Evolutionary conservation across 495 filamentous ascomycete species (phyloP).

Genomic region (Mycothermus thermophilus): DNA sequence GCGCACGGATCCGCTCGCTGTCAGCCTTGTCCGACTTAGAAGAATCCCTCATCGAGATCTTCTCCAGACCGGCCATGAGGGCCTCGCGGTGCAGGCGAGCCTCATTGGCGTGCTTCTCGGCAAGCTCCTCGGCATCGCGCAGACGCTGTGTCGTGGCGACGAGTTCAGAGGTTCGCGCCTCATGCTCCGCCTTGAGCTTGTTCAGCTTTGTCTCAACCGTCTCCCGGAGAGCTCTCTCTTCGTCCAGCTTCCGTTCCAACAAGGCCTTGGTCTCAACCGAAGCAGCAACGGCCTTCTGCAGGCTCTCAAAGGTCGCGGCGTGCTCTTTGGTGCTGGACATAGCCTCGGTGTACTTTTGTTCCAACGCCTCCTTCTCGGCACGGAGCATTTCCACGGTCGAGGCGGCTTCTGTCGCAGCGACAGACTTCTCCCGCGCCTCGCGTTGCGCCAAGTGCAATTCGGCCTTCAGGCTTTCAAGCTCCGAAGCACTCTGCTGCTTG

Average conservation of each 20-base stretch:
- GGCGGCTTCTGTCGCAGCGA: slow-evolving; percentile 59
- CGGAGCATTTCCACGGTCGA: slow-evolving; percentile 56
- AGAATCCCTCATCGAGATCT: slow-evolving; percentile 41
- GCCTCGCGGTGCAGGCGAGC: slow-evolving; percentile 74
- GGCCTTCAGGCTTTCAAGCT: slow-evolving; percentile 70
- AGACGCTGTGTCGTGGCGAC: slow-evolving; percentile 59
- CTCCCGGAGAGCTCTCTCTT: slow-evolving; percentile 66
- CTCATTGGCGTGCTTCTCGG: slow-evolving; percentile 77
- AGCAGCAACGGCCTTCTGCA: slow-evolving; percentile 67
- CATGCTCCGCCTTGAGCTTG: slow-evolving; percentile 72
- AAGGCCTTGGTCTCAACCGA: slow-evolving; percentile 59
- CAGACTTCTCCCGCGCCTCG: slow-evolving; percentile 62
- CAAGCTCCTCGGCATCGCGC: slow-evolving; percentile 76
- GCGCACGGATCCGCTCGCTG: slow-evolving; percentile 59
- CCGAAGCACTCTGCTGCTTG: slow-evolving; percentile 64
- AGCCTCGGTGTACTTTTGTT: slow-evolving; percentile 53
- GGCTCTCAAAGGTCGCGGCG: slow-evolving; percentile 52
- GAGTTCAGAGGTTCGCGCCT: slow-evolving; percentile 68
- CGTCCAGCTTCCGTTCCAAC: slow-evolving; percentile 70
- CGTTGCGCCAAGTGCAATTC: slow-evolving; percentile 69
- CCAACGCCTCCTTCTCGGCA: slow-evolving; percentile 73
- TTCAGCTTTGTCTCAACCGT: slow-evolving; percentile 63
- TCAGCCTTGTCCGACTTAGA: slow-evolving; percentile 39
- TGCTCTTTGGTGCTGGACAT: slow-evolving; percentile 54
- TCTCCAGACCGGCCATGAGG: slow-evolving; percentile 70